Conservation (phyloP, 2,329 filamentous ascomycete species). For the Paecilomyces formosus region DNA sequence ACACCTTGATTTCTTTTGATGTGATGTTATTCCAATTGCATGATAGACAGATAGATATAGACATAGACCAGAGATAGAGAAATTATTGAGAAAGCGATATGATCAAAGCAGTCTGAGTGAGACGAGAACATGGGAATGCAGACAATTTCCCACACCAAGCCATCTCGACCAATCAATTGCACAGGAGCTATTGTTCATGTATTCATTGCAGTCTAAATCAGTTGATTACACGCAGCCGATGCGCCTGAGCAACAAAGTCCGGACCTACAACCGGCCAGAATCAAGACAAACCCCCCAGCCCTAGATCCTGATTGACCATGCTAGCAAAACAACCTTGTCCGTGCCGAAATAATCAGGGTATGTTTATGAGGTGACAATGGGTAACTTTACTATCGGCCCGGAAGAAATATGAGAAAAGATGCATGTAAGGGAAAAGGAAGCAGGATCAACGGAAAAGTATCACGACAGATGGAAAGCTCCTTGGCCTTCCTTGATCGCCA, state of each 20-base stretch:
- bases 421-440: background rate
- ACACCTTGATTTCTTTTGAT: background rate
- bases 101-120: background rate
- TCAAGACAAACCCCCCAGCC: constrained; percentile 8
- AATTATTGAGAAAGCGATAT: background rate
- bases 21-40: background rate
- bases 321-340: background rate
- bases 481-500: constrained; percentile 90
- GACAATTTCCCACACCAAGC: background rate
- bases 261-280: background rate
- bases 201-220: constrained; percentile 19
- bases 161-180: background rate
- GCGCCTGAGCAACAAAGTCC: constrained; percentile 1
- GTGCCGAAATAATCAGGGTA: constrained; percentile 1
- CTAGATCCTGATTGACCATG: constrained; percentile 1
- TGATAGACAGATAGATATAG: constrained; percentile 1
- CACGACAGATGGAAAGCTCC: constrained; percentile 94
- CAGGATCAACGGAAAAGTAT: background rate
- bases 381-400: background rate
- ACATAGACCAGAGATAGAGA: background rate
- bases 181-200: background rate
- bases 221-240: constrained; percentile 7
- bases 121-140: background rate
- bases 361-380: constrained; percentile 3
- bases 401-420: background rate